Evolutionary conservation across 805 yeast genomes (phyloP).

Genomic region (Spathaspora hagerdaliae): DNA sequence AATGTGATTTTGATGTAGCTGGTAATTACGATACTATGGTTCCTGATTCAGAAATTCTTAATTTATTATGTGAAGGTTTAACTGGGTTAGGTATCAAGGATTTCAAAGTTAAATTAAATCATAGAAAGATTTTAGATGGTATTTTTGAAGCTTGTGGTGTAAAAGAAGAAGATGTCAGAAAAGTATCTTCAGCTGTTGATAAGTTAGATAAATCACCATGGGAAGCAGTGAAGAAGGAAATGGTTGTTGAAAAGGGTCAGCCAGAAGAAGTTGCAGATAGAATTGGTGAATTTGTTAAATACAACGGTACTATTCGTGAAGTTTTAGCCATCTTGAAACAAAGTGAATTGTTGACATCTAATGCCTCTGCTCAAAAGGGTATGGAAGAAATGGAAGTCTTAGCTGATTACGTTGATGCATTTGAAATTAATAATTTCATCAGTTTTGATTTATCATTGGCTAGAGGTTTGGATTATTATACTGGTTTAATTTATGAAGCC

Average conservation of each 20-base stretch:
- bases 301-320: slow-evolving; percentile 71
- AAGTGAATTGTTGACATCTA: slow-evolving; percentile 56
- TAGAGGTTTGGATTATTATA: slow-evolving; percentile 95
- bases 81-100: slow-evolving; percentile 79
- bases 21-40: slow-evolving; percentile 92
- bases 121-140: slow-evolving; percentile 94
- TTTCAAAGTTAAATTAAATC: slow-evolving; percentile 89
- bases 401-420: slow-evolving; percentile 78
- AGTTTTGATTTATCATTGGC: slow-evolving; percentile 94
- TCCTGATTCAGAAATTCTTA: slow-evolving; percentile 89
- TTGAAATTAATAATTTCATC: slow-evolving; percentile 61
- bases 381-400: slow-evolving; percentile 72
- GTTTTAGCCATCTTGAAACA: slow-evolving; percentile 50
- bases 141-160: slow-evolving; percentile 95
- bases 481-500: slow-evolving; percentile 95
- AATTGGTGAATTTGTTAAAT: slow-evolving; percentile 87
- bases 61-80: slow-evolving; percentile 80
- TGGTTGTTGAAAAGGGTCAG: slow-evolving; percentile 87
- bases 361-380: slow-evolving; percentile 77
- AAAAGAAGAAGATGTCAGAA: slow-evolving; percentile 87
- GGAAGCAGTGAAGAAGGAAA: slow-evolving; percentile 90
- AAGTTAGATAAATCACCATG: slow-evolving; percentile 94
- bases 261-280: slow-evolving; percentile 87
- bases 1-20: slow-evolving; percentile 97
- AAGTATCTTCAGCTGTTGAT: slow-evolving; percentile 91